These are phyloP conservation scores for Ilex aquifolium DNA, from an alignment of 257 asterid genomes.

Conservation along the genomic window DNA sequence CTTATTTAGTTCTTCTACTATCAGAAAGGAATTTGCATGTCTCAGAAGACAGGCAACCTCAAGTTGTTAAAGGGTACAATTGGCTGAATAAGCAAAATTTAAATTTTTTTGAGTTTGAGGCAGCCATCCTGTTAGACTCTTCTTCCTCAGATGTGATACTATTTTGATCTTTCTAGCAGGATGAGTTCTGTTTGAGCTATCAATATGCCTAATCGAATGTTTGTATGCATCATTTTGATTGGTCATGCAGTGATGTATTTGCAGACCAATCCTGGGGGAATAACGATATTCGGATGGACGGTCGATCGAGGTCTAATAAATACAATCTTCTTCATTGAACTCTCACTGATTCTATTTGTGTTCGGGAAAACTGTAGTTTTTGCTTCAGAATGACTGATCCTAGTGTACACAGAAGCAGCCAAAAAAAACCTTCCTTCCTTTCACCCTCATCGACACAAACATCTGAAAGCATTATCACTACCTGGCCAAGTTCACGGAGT, in stretches of 20 bases:
- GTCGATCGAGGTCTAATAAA: constrained; percentile 77
- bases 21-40: no score
- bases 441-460: no score
- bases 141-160: not conserved
- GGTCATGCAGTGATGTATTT: constrained; percentile 61
- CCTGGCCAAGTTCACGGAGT: no score
- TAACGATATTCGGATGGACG: constrained; percentile 83
- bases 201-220: not conserved
- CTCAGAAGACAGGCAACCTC: no score
- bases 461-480: no score
- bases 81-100: no score
- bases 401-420: not conserved
- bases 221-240: not conserved
- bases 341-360: constrained; percentile 59
- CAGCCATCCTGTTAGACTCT: not conserved
- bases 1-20: no score
- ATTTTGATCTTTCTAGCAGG: not conserved
- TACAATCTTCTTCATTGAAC: constrained; percentile 68
- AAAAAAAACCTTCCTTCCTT: not conserved
- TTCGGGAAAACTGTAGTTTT: constrained; percentile 57
- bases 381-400: constrained; percentile 11
- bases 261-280: constrained; percentile 82
- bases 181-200: not conserved
- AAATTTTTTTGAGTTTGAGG: not conserved
- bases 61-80: no score